Conservation (phyloP, 805 yeast genomes). For the Metschnikowia santaceciliae region DNA sequence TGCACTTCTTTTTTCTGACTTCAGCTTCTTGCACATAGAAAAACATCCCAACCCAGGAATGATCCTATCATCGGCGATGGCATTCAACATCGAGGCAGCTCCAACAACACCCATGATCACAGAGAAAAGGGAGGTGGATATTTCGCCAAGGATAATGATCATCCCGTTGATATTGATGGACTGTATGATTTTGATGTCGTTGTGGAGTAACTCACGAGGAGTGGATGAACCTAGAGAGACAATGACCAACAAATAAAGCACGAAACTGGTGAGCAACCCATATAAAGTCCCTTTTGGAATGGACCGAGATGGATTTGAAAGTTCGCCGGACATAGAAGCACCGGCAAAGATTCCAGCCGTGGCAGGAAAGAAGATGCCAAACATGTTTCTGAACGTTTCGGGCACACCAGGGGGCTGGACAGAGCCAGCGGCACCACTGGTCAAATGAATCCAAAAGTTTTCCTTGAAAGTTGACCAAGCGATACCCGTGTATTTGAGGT, state of each 20-base stretch:
- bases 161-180: slow-evolving; percentile 66
- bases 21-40: slow-evolving; percentile 36
- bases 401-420: slow-evolving; percentile 41
- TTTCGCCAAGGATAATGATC: slow-evolving; percentile 80
- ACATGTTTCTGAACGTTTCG: slow-evolving; percentile 79
- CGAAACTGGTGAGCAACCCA: slow-evolving; percentile 76
- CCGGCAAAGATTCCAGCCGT: slow-evolving; percentile 99
- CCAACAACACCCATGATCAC: slow-evolving; percentile 95
- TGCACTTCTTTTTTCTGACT: slow-evolving; percentile 42
- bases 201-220: slow-evolving; percentile 72
- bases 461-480: slow-evolving; percentile 60
- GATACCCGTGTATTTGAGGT: slow-evolving; percentile 62
- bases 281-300: slow-evolving; percentile 92
- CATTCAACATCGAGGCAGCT: slow-evolving; percentile 86
- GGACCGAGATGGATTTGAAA: slow-evolving; percentile 77
- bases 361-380: slow-evolving; percentile 96
- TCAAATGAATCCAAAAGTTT: slow-evolving; percentile 76
- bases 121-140: slow-evolving; percentile 86
- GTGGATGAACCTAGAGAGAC: slow-evolving; percentile 73
- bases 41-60: slow-evolving; percentile 74
- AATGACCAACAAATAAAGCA: slow-evolving; percentile 75
- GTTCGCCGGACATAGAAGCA: slow-evolving; percentile 96
- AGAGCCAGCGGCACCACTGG: slow-evolving; percentile 92
- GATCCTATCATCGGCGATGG: slow-evolving; percentile 83
- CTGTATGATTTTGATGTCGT: slow-evolving; percentile 83